Evolutionary conservation across 306 rosid species (phyloP).

Genomic region (Cucumis sativus): Cucumber_9930_V3 NC_026657.2:38948501-38949000

Average conservation of each 20-base stretch:
- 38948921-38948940: neutral
- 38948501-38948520: neutral
- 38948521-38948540: neutral
- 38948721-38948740: too few relatives aligned
- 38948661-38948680: too few relatives aligned
- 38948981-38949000: neutral
- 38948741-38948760: neutral
- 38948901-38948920: neutral
- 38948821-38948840: neutral
- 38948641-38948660: too few relatives aligned
- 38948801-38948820: too few relatives aligned
- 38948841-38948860: neutral
- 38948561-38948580: neutral
- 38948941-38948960: neutral
- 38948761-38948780: neutral
- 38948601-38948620: neutral
- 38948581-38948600: neutral
- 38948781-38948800: too few relatives aligned
- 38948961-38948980: neutral
- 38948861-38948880: neutral
- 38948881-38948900: neutral
- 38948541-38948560: neutral
- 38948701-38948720: too few relatives aligned
- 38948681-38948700: too few relatives aligned
- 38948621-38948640: too few relatives aligned